Conservation (phyloP, 768 basidiomycete genomes). For the Macrolepiota albuminosa region DNA sequence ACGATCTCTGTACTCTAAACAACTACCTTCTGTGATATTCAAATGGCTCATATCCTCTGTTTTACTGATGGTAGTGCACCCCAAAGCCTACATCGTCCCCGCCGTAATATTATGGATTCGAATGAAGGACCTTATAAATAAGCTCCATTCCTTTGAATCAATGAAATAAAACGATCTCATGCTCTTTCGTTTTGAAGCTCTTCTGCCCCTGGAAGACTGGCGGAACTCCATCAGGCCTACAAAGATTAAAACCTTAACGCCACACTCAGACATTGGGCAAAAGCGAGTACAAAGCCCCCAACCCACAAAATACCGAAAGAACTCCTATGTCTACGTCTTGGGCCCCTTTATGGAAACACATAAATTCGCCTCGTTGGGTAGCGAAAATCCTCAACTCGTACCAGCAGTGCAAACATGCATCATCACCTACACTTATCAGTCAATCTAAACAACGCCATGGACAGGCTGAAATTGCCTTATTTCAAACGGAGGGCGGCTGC, state of each 20-base stretch:
- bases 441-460: background rate
- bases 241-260: no score
- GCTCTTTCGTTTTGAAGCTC: no score
- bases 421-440: background rate
- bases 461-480: no score
- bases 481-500: no score
- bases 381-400: background rate
- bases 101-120: background rate
- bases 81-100: background rate
- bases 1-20: no score
- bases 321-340: background rate
- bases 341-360: background rate
- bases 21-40: no score
- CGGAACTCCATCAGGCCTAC: no score
- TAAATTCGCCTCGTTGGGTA: background rate
- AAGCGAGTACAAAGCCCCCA: background rate
- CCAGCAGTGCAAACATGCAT: background rate
- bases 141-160: background rate
- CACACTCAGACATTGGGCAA: no score
- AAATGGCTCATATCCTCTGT: no score
- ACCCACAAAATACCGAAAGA: slow-evolving; percentile 3
- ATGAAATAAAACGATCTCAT: no score
- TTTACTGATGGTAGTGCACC: no score
- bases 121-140: background rate
- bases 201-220: no score